Percentiles rank a stretch among this genome's conserved stretches.
Conservation (phyloP, 2,329 filamentous ascomycete species). For the Aureobasidium melanogenum region DNA sequence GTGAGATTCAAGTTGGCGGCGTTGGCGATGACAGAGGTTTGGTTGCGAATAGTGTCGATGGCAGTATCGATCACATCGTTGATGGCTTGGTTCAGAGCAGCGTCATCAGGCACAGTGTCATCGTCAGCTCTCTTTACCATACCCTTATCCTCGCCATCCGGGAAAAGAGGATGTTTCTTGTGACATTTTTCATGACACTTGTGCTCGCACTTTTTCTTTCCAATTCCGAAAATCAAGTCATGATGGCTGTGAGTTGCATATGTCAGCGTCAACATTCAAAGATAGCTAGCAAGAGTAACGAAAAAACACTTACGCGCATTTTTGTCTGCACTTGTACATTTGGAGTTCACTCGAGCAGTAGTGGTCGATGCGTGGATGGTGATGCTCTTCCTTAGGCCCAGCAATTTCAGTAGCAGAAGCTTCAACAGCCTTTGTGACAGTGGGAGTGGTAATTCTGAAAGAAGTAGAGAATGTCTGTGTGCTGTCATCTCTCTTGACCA, state of each 20-base stretch:
- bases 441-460: too few species aligned
- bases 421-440: too few species aligned
- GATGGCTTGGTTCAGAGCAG: too few species aligned
- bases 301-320: background rate
- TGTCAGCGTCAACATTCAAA: too few species aligned
- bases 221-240: background rate
- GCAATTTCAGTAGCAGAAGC: too few species aligned
- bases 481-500: background rate
- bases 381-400: too few species aligned
- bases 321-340: background rate
- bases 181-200: background rate
- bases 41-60: background rate
- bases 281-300: too few species aligned
- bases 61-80: background rate
- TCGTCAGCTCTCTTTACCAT: background rate
- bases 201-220: background rate
- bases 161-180: background rate
- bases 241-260: too few species aligned
- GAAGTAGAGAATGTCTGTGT: too few species aligned
- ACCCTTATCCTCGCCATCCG: background rate
- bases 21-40: background rate
- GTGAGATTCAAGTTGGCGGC: too few species aligned
- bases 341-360: too few species aligned
- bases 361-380: too few species aligned
- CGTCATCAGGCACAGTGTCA: background rate